phyloP scores from a whole-genome alignment of 148 eudicot genomes.

The Rhododendron ferrugineum region DNA sequence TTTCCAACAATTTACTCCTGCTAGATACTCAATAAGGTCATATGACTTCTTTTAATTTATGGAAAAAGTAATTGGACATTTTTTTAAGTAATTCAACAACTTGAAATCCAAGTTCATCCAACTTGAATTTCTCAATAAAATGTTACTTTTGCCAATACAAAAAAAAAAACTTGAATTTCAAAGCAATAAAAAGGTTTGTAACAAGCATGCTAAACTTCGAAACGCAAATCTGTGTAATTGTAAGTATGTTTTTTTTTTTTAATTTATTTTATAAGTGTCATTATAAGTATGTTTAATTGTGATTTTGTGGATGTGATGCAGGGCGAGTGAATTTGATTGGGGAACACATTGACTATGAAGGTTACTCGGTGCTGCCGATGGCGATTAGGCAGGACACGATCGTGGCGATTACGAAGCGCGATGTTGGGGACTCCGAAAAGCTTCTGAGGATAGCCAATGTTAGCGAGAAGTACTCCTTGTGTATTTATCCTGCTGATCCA shows the following conservation, averaged over 20 bases:
- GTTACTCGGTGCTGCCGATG: conserved; percentile 94
- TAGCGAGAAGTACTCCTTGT: conserved; percentile 66
- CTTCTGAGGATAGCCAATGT: conserved; percentile 66
- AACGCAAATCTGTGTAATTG: not conserved
- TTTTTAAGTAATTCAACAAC: no score
- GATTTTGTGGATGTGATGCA: conserved; percentile 25
- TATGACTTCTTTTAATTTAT: no score
- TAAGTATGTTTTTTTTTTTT: not conserved
- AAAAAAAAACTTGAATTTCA: not conserved
- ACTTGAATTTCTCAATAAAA: no score
- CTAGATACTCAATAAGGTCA: not conserved
- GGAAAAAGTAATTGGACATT: not conserved
- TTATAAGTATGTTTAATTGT: not conserved
- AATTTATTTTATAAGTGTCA: no score
- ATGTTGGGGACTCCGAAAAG: conserved; percentile 36
- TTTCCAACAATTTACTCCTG: not conserved
- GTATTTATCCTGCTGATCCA: conserved; percentile 79
- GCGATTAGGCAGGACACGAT: conserved; percentile 88
- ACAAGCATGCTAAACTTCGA: not conserved
- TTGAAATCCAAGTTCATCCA: no score
- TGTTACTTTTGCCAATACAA: no score
- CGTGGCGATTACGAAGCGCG: conserved; percentile 61
- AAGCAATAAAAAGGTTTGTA: not conserved
- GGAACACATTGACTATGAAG: conserved; percentile 95
- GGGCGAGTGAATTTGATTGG: conserved; percentile 87